Evolutionary conservation across 2,329 filamentous ascomycete species (phyloP).

Genomic region (Pseudogymnoascus sp.): DNA sequence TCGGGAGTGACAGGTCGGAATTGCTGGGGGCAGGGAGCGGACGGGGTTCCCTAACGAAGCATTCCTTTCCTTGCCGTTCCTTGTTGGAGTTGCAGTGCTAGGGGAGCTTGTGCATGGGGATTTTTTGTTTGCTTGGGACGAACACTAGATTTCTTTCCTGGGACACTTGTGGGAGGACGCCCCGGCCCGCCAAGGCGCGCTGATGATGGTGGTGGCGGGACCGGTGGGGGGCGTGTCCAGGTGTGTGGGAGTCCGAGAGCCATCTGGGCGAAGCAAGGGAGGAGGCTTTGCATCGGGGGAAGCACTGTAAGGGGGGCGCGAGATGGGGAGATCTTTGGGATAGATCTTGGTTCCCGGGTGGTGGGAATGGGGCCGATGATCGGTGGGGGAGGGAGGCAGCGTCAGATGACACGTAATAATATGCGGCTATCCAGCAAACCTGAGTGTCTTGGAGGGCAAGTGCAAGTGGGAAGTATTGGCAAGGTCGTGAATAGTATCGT

Average conservation of each 20-base stretch:
- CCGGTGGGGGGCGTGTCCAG: not conserved
- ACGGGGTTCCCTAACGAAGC: not conserved
- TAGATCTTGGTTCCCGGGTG: not conserved
- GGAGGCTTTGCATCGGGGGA: not conserved
- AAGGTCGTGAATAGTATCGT: not conserved
- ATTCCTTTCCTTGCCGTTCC: not conserved
- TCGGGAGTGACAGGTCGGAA: not conserved
- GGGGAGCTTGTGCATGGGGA: not conserved
- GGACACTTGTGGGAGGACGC: not conserved
- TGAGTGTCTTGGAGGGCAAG: not conserved
- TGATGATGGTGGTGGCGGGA: not conserved
- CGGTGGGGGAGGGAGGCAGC: not conserved
- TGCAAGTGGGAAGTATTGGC: not conserved
- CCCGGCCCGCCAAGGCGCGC: not conserved
- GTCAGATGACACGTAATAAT: constrained; percentile 3
- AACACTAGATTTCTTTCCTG: not conserved
- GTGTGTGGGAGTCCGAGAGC: not conserved
- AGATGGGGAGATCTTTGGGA: not conserved
- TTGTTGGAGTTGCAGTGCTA: not conserved
- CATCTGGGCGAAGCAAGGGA: not conserved
- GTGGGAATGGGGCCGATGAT: not conserved
- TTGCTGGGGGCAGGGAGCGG: too few species aligned
- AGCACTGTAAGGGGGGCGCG: not conserved
- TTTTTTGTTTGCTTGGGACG: not conserved
- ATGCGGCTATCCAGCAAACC: not conserved